Conservation (phyloP, 148 eudicot species). For the Tetragonia tetragonoides region DNA sequence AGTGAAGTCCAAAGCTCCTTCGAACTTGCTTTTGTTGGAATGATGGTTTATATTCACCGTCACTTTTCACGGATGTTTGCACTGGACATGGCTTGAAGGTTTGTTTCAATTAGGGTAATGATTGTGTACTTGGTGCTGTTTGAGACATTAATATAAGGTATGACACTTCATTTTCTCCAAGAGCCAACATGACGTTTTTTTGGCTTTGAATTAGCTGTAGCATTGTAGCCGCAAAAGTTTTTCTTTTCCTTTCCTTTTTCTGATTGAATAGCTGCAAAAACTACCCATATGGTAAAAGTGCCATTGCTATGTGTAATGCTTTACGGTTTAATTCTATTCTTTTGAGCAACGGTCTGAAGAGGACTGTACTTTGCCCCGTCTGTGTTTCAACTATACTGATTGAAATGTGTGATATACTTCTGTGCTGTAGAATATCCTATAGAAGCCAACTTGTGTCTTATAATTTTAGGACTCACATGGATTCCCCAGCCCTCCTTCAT, state of each 20-base stretch:
- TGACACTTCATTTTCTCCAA: not conserved
- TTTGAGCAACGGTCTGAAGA: constrained; percentile 1
- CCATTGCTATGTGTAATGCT: not conserved
- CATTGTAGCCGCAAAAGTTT: constrained; percentile 24
- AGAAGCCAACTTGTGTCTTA: constrained; percentile 25
- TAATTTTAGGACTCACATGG: constrained; percentile 21
- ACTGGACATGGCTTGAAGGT: not conserved
- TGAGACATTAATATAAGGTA: not conserved
- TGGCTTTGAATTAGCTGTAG: constrained; percentile 10
- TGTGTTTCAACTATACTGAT: not conserved
- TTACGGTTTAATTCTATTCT: not conserved
- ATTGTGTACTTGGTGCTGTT: not conserved
- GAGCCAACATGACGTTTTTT: not conserved
- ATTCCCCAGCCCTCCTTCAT: constrained; percentile 10
- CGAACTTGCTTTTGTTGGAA: not conserved
- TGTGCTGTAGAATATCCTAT: constrained; percentile 23
- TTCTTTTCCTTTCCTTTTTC: no score
- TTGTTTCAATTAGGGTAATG: not conserved
- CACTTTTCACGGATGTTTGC: not conserved
- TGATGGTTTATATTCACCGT: not conserved
- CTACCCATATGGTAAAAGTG: constrained; percentile 6
- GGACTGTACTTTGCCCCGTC: constrained; percentile 2
- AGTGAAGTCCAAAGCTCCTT: not conserved
- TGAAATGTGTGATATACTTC: constrained; percentile 12
- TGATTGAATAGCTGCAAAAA: constrained; percentile 21